Evolutionary conservation across 2,329 filamentous ascomycete species (phyloP).

Genomic region (Mycocentrospora acerina): DNA sequence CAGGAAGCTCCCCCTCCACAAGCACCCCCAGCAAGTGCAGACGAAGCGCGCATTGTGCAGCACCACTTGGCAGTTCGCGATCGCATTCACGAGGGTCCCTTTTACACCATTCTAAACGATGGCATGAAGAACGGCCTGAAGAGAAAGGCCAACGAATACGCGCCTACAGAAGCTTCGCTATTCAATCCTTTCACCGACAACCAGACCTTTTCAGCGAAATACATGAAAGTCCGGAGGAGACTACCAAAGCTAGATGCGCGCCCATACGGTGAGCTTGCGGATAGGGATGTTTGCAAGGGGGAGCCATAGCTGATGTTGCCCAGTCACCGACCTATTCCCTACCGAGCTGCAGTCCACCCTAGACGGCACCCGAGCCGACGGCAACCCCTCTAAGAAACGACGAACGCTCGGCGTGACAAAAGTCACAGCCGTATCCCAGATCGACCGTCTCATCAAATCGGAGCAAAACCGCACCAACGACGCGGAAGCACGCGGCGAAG

Average conservation of each 20-base stretch:
- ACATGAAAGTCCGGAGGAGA: conserved; percentile 57
- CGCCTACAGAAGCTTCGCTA: conserved; percentile 34
- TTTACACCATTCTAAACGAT: conserved; percentile 58
- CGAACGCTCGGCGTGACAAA: conserved; percentile 37
- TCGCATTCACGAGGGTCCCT: conserved; percentile 60
- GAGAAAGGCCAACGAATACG: conserved; percentile 40
- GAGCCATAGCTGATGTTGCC: conserved; percentile 6
- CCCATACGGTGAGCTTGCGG: conserved; percentile 54
- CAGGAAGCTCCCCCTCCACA: conserved; percentile 39
- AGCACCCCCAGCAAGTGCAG: conserved; percentile 42
- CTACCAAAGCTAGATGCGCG: conserved; percentile 57
- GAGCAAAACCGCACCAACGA: conserved; percentile 49
- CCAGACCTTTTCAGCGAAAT: conserved; percentile 61
- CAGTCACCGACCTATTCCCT: conserved; percentile 61
- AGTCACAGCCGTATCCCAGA: conserved; percentile 31
- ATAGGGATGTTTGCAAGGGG: not conserved
- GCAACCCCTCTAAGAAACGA: conserved; percentile 31
- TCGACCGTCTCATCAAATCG: conserved; percentile 45
- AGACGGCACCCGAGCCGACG: conserved; percentile 38
- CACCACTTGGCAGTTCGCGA: conserved; percentile 56
- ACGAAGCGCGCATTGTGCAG: conserved; percentile 52
- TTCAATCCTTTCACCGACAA: conserved; percentile 65
- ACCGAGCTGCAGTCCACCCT: conserved; percentile 59
- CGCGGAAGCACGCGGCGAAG: conserved; percentile 49
- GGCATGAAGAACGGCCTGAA: conserved; percentile 47